Evolutionary conservation across 345 rosid genomes (phyloP), one percentile per base, ranked within the genome.

Genomic region (Eucalyptus pumila): DNA sequence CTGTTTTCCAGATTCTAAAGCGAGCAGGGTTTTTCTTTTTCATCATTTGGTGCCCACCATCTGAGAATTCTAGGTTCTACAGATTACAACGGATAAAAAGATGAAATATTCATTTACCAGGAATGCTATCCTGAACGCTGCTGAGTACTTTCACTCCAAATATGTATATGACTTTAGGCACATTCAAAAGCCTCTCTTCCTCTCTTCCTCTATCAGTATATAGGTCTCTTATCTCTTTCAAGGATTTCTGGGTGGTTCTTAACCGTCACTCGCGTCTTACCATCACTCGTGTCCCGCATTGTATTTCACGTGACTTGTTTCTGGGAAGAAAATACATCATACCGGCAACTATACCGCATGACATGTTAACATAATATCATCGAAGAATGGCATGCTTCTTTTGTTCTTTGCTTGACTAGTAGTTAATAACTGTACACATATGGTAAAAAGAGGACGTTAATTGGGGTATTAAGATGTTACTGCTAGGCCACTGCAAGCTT

Each of bases 1-100:
- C 89, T 93, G 58, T 88, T 93, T 86, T 89, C 89, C 48, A 94
- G 93, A 92, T 89, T 90, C 86, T 92, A 85, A 89, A 80, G 72
- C 44, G 34, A 72, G 86, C 85, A 34, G 88, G n/a, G 60, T 19
- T n/a, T 51, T 87, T 90, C 42, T 14, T 56, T 56, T 72, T 23
- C 27, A 2, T 72, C 49, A 45, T 32, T 44, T 56, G 88, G 58
- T 58, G 27, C 45, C 0, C 5, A 15, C 83, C 45, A 76, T 76
- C 47, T 76, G 83, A 76, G 27, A 44, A 1, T 21, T 37, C 45
- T 72, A 37, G 83, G 83, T 72, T 37, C 45, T 76, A 37, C 83
- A 37, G 47, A 76, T 37, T 76, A 76, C 2, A 6, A 19, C 0
- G 15, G 47, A 76, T 37, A 76, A 76, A 37, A 76, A 37, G 47